A percentile compares a stretch with the other conserved stretches of the same genome.
Conservation (phyloP, 1,284 basidiomycete genomes). For the Leccinum angustisporum region DNA sequence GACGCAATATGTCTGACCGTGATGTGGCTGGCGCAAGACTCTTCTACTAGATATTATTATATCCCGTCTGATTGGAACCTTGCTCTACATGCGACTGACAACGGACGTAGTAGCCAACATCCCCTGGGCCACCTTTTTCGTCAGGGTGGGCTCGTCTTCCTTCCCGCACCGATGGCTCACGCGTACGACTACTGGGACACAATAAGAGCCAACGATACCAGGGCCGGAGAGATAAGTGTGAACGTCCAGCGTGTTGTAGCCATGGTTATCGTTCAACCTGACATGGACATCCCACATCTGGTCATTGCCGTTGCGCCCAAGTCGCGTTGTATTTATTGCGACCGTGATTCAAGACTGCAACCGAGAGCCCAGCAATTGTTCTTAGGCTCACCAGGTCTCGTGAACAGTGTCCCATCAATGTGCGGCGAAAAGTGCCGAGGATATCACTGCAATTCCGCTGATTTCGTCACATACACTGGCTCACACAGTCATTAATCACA, state of each 20-base stretch:
- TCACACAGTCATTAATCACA: not conserved
- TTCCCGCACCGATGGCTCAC: not conserved
- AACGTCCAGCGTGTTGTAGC: slow-evolving; percentile 10
- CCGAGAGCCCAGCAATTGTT: not conserved
- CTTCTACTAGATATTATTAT: too few relatives aligned
- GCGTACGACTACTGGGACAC: too few relatives aligned
- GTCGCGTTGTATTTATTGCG: slow-evolving; percentile 4
- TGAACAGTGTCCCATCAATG: not conserved
- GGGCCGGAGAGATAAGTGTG: slow-evolving; percentile 1
- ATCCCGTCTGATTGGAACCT: not conserved
- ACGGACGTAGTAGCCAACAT: slow-evolving; percentile 13
- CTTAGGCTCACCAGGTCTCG: not conserved
- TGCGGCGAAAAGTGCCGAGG: not conserved
- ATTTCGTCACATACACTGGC: not conserved
- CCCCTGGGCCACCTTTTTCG: not conserved
- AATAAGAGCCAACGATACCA: not conserved
- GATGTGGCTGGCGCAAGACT: not conserved
- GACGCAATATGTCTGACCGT: slow-evolving; percentile 1
- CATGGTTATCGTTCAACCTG: slow-evolving; percentile 20
- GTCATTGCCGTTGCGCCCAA: not conserved
- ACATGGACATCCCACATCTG: not conserved
- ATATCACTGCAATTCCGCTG: not conserved
- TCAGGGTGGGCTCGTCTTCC: not conserved
- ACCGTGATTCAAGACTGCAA: slow-evolving; percentile 4
- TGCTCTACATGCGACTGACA: too few relatives aligned